phyloP scores from a whole-genome alignment of 2,329 filamentous ascomycete species.

The Raffaelea arxii region DNA sequence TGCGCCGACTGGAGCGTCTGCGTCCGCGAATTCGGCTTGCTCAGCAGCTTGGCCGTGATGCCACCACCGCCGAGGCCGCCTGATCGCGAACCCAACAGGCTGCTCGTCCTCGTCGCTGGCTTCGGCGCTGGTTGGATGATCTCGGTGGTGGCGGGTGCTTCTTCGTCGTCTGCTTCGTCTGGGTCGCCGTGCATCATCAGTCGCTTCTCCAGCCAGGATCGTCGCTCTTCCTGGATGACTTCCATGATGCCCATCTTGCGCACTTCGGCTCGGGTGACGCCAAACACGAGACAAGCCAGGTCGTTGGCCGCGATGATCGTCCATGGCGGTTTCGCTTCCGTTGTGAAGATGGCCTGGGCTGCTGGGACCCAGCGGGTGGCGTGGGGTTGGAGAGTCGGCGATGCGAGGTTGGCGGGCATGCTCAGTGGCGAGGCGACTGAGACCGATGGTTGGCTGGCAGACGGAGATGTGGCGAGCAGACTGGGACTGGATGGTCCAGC shows the following conservation, averaged over 20 bases:
- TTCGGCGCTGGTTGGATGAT: slow-evolving; percentile 24
- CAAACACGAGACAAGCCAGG: slow-evolving; percentile 92
- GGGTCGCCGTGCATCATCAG: slow-evolving; percentile 55
- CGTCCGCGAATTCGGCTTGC: slow-evolving; percentile 60
- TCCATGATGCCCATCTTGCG: slow-evolving; percentile 91
- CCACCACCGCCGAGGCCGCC: too few relatives aligned
- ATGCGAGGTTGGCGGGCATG: slow-evolving; percentile 36
- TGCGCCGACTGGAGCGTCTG: slow-evolving; percentile 36
- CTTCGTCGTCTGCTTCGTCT: slow-evolving; percentile 31
- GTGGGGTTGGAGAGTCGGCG: slow-evolving; percentile 68
- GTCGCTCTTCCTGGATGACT: slow-evolving; percentile 81
- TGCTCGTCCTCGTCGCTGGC: slow-evolving; percentile 29
- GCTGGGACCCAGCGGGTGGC: slow-evolving; percentile 83
- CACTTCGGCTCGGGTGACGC: slow-evolving; percentile 94
- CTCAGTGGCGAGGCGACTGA: slow-evolving; percentile 27
- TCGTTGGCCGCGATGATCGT: slow-evolving; percentile 96
- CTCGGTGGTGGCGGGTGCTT: slow-evolving; percentile 17
- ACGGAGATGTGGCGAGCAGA: slow-evolving; percentile 2
- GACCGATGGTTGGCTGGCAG: slow-evolving; percentile 21
- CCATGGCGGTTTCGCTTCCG: slow-evolving; percentile 83
- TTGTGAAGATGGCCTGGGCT: slow-evolving; percentile 94
- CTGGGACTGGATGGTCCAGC: background rate
- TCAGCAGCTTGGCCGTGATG: slow-evolving; percentile 80
- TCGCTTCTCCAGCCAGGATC: slow-evolving; percentile 83
- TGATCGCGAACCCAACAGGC: slow-evolving; percentile 56